A percentile compares a stretch with the other conserved stretches of the same genome.
phyloP scores from a whole-genome alignment of 345 rosid genomes.

The Euphorbia pulcherrima region DNA sequence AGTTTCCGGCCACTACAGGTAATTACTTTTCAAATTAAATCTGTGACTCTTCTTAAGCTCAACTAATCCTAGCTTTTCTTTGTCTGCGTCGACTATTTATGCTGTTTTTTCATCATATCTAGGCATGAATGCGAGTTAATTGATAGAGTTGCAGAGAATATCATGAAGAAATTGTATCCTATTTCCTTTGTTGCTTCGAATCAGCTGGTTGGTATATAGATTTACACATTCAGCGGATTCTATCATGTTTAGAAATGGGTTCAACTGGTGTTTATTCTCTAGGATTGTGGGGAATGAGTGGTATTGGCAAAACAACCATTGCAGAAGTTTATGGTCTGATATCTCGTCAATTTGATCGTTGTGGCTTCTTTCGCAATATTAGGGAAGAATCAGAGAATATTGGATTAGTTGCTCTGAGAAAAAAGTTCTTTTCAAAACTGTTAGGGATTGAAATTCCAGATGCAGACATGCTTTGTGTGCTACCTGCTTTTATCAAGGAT shows the following conservation, averaged over 20 bases:
- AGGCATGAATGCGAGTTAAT: slow-evolving; percentile 13
- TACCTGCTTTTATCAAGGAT: no score
- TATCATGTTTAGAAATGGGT: no score
- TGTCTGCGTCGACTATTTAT: background rate
- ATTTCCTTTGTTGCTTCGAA: background rate
- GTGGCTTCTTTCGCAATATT: no score
- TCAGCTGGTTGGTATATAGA: slow-evolving; percentile 11
- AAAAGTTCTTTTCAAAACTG: background rate
- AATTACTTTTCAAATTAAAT: background rate
- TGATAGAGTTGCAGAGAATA: no score
- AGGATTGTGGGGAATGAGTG: no score
- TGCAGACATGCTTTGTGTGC: no score
- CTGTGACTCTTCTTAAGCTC: background rate
- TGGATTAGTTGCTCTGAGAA: slow-evolving; percentile 6
- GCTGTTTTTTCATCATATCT: background rate
- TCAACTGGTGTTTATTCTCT: no score
- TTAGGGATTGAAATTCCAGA: background rate
- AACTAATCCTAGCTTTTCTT: background rate
- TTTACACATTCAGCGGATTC: background rate
- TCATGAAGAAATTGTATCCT: slow-evolving; percentile 8
- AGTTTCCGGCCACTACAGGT: background rate
- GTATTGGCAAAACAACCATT: no score
- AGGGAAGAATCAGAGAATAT: slow-evolving; percentile 9
- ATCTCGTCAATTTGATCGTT: no score
- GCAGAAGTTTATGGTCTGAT: no score